Percentiles rank a stretch among this genome's conserved stretches.
Conservation (phyloP, 495 filamentous ascomycete species). For the Penicillium longicatenatum region DNA sequence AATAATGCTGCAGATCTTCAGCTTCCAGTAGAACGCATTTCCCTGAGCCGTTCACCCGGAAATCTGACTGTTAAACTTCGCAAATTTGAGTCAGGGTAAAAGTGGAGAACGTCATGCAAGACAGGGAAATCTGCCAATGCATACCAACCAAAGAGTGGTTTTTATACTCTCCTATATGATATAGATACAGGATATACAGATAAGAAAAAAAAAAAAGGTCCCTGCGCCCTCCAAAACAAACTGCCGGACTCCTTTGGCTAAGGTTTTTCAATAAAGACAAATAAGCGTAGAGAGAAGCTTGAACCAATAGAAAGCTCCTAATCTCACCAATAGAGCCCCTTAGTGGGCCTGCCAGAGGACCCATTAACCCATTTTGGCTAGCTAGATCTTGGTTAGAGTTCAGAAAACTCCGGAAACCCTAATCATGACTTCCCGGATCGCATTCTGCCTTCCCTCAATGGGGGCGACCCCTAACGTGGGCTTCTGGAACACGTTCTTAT, state of each 20-base stretch:
- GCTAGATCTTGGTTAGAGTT: not conserved
- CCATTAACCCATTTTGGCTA: not conserved
- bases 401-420: not conserved
- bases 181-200: not conserved
- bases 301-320: not conserved
- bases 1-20: slow-evolving; percentile 15
- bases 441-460: slow-evolving; percentile 2
- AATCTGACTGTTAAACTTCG: not conserved
- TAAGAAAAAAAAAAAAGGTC: not conserved
- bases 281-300: too few relatives aligned
- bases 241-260: not conserved
- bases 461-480: not conserved
- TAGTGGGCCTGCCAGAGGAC: not conserved
- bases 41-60: not conserved
- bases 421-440: not conserved
- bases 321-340: not conserved
- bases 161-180: too few relatives aligned
- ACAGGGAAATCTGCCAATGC: not conserved
- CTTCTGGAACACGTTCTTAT: not conserved
- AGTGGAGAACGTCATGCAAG: not conserved
- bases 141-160: not conserved
- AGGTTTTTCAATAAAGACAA: not conserved
- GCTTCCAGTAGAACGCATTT: not conserved
- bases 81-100: not conserved
- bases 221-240: not conserved